These are phyloP conservation scores for Saccharomyces eubayanus DNA, from an alignment of 805 yeast genomes.

Conservation along the genomic window DNA sequence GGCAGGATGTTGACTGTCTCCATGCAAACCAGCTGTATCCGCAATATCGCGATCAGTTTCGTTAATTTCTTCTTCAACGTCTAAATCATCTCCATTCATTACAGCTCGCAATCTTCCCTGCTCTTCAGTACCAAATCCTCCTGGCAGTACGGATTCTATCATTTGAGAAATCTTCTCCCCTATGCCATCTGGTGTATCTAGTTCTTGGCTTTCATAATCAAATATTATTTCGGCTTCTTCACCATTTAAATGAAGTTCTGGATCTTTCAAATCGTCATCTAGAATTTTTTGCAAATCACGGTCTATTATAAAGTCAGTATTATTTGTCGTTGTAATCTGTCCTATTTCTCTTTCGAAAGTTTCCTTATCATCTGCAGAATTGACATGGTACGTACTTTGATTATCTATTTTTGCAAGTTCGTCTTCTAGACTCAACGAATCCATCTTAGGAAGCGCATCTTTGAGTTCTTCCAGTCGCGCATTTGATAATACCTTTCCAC, in stretches of 20 bases:
- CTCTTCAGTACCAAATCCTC: slow-evolving; percentile 20
- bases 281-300: slow-evolving; percentile 5
- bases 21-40: background rate
- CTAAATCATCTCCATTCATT: slow-evolving; percentile 19
- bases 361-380: background rate
- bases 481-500: background rate
- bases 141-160: slow-evolving; percentile 26
- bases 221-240: slow-evolving; percentile 27
- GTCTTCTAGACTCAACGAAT: slow-evolving; percentile 1
- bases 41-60: background rate
- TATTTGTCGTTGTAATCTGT: background rate
- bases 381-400: slow-evolving; percentile 11
- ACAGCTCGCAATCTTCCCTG: slow-evolving; percentile 24
- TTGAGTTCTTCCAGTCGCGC: background rate
- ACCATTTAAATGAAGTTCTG: slow-evolving; percentile 21
- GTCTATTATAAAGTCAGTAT: background rate
- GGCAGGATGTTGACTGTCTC: slow-evolving; percentile 1
- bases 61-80: slow-evolving; percentile 14
- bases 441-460: background rate
- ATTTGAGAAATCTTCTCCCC: slow-evolving; percentile 24
- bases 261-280: slow-evolving; percentile 14
- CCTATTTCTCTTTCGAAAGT: background rate
- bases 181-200: slow-evolving; percentile 22
- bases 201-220: slow-evolving; percentile 25
- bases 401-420: slow-evolving; percentile 11